These are phyloP conservation scores for Gossypium raimondii DNA, from an alignment of 345 rosid species.

Conservation along the genomic window DNA sequence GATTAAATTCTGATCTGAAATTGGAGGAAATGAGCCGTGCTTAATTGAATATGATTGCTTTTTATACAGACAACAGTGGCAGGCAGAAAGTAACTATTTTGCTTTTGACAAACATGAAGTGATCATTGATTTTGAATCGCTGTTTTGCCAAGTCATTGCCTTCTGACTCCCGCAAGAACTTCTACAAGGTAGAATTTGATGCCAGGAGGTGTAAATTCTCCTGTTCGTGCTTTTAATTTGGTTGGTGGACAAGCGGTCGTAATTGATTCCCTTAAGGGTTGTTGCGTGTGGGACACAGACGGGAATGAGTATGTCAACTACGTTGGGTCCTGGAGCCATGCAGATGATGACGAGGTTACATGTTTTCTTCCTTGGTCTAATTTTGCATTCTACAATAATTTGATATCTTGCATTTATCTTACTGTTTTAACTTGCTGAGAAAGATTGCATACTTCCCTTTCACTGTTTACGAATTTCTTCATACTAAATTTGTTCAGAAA, in stretches of 20 bases:
- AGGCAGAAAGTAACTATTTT: neutral
- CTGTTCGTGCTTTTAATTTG: slow-evolving; percentile 93
- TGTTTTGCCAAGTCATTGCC: neutral
- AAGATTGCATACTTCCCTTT: neutral
- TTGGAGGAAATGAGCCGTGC: neutral
- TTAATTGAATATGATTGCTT: neutral
- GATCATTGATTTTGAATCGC: neutral
- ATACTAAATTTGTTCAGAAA: neutral
- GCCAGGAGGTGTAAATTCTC: slow-evolving; percentile 98
- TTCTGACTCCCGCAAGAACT: neutral
- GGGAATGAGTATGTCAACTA: slow-evolving; percentile 94
- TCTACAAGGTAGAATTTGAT: slow-evolving; percentile 53
- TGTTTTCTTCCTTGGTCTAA: neutral
- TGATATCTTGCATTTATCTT: neutral
- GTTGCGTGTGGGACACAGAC: slow-evolving; percentile 89
- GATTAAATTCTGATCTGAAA: neutral
- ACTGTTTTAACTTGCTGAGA: neutral
- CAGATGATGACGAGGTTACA: slow-evolving; percentile 71
- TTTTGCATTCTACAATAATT: neutral
- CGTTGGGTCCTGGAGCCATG: slow-evolving; percentile 99
- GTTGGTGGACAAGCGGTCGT: slow-evolving; percentile 91
- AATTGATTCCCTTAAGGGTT: slow-evolving; percentile 88
- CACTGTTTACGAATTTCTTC: neutral
- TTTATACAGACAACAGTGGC: no score
- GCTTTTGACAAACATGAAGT: neutral